Evolutionary conservation across 2,329 filamentous ascomycete genomes (phyloP).

Genomic region (Pseudogymnoascus sp.): DNA sequence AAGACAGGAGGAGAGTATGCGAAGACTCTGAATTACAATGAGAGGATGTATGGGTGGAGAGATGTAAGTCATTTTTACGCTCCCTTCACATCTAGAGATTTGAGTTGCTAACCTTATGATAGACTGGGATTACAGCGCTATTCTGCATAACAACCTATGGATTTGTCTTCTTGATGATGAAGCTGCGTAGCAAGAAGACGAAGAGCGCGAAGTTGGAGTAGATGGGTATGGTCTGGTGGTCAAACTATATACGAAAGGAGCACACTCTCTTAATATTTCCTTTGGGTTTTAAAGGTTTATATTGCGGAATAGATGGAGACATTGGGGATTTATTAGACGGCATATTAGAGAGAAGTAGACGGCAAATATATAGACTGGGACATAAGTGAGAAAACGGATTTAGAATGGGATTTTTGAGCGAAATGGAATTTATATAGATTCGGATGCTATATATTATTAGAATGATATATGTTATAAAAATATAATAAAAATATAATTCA

Average conservation of each 20-base stretch:
- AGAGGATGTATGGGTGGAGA: slow-evolving; percentile 60
- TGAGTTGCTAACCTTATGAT: slow-evolving; percentile 51
- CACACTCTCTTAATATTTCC: slow-evolving; percentile 7
- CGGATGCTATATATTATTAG: no score
- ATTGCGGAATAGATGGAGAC: background rate
- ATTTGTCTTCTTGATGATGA: slow-evolving; percentile 37
- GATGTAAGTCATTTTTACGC: slow-evolving; percentile 32
- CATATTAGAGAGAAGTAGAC: background rate
- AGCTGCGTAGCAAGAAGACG: slow-evolving; percentile 36
- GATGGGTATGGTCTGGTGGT: slow-evolving; percentile 1
- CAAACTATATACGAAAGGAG: slow-evolving; percentile 5
- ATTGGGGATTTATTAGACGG: background rate
- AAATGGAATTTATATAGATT: no score
- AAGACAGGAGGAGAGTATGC: slow-evolving; percentile 52
- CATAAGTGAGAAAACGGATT: background rate
- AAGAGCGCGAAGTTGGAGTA: slow-evolving; percentile 30
- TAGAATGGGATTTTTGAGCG: no score
- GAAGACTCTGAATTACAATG: slow-evolving; percentile 48
- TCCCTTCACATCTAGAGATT: slow-evolving; percentile 39
- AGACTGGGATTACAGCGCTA: slow-evolving; percentile 34
- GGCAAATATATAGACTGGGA: background rate
- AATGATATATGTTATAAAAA: no score
- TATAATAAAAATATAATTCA: no score
- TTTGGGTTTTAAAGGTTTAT: background rate
- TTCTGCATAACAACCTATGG: slow-evolving; percentile 35